phyloP scores from a whole-genome alignment of 108 stramenopile genomes.

The Skeletonema potamos region DNA sequence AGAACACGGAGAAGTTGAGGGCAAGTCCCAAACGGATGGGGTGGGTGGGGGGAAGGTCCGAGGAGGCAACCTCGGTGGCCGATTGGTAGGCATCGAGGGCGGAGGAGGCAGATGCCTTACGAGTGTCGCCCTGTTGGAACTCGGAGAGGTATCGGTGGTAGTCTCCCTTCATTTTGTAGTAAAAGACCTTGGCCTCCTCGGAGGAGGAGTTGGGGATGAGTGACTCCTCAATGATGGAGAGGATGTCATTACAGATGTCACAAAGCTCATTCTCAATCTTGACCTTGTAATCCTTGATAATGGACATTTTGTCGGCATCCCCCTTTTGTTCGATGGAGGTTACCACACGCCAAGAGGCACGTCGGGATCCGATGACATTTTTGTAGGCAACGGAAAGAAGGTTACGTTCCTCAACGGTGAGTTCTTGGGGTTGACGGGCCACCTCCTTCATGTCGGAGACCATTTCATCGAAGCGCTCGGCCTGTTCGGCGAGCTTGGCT shows the following conservation, averaged over 20 bases:
- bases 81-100: slow-evolving; percentile 98
- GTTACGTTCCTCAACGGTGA: slow-evolving; percentile 99
- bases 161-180: slow-evolving; percentile 99
- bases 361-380: slow-evolving; percentile 99
- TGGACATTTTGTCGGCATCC: slow-evolving; percentile 91
- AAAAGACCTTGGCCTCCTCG: slow-evolving; percentile 99
- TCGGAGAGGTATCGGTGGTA: slow-evolving; percentile 99
- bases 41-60: slow-evolving; percentile 98
- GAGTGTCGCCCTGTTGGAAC: slow-evolving; percentile 87
- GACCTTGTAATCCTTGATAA: slow-evolving; percentile 98
- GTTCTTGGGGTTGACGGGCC: slow-evolving; percentile 95
- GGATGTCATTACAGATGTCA: slow-evolving; percentile 99
- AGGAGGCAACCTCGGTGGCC: slow-evolving; percentile 92
- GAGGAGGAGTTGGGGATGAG: slow-evolving; percentile 98
- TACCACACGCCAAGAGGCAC: slow-evolving; percentile 99
- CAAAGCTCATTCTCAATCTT: slow-evolving; percentile 93
- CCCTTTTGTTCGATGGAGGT: slow-evolving; percentile 99
- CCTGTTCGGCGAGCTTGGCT: slow-evolving; percentile 99
- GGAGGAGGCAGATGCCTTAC: slow-evolving; percentile 89
- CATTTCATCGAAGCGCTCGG: slow-evolving; percentile 98
- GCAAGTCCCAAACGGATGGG: slow-evolving; percentile 99
- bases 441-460: slow-evolving; percentile 98
- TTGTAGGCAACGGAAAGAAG: slow-evolving; percentile 97
- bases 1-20: slow-evolving; percentile 99
- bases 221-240: slow-evolving; percentile 94